These are phyloP conservation scores for Nicotiana tabacum DNA, from an alignment of 257 asterid species.

Conservation along the genomic window DNA sequence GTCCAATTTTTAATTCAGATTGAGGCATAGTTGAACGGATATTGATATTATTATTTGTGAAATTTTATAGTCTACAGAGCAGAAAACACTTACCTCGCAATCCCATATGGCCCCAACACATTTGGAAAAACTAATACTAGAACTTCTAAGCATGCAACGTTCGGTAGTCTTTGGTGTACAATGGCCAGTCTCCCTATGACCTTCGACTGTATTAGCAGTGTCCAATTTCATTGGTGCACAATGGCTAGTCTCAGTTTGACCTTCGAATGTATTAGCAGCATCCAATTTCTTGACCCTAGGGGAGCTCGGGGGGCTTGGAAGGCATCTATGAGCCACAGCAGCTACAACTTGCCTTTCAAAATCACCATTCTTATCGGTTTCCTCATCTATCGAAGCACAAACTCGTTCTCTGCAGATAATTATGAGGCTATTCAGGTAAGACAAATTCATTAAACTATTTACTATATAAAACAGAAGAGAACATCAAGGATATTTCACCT, in stretches of 20 bases:
- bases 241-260: conserved; percentile 34
- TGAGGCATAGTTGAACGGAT: not conserved
- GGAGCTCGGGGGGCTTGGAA: conserved; percentile 53
- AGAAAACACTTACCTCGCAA: conserved; percentile 47
- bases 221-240: conserved; percentile 49
- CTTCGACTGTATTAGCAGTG: conserved; percentile 26
- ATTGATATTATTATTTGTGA: not conserved
- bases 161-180: conserved; percentile 66
- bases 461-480: not conserved
- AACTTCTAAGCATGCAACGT: conserved; percentile 74
- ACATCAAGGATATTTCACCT: conserved; percentile 38
- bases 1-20: not conserved
- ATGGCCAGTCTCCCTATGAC: conserved; percentile 36
- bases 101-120: conserved; percentile 66
- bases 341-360: conserved; percentile 32
- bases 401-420: conserved; percentile 68
- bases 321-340: conserved; percentile 46
- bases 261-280: conserved; percentile 27
- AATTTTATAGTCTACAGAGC: not conserved
- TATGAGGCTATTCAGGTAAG: not conserved
- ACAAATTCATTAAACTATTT: not conserved
- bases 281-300: conserved; percentile 33
- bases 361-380: conserved; percentile 39
- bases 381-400: conserved; percentile 65
- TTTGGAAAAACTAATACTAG: conserved; percentile 79